Conservation (phyloP, 192 early-diverging fungal species). For the Coemansia sp. region DNA sequence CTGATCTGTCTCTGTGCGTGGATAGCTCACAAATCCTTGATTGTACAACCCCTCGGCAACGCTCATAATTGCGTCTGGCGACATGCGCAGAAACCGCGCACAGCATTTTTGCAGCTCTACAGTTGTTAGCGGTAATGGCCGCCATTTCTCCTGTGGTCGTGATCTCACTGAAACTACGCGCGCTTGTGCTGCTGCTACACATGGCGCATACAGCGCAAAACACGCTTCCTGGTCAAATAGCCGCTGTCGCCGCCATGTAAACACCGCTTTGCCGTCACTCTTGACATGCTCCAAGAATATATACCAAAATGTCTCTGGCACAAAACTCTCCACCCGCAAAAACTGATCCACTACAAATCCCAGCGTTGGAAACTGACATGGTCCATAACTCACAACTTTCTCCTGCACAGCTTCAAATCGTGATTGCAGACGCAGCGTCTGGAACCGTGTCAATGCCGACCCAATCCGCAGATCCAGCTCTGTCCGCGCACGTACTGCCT, state of each 20-base stretch:
- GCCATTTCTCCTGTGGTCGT: constrained; percentile 80
- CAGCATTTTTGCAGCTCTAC: constrained; percentile 89
- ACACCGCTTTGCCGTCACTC: constrained; percentile 57
- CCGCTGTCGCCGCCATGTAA: constrained; percentile 71
- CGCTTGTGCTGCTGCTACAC: constrained; percentile 62
- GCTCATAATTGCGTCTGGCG: constrained; percentile 78
- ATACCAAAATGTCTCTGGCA: constrained; percentile 90
- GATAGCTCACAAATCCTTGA: constrained; percentile 89
- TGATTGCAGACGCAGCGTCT: constrained; percentile 68
- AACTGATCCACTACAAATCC: constrained; percentile 94
- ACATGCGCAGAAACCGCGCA: constrained; percentile 66
- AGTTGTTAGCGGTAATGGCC: constrained; percentile 90
- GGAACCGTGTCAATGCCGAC: constrained; percentile 89
- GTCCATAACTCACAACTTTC: constrained; percentile 82
- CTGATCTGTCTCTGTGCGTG: constrained; percentile 94
- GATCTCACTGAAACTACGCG: constrained; percentile 60
- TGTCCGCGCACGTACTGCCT: constrained; percentile 77
- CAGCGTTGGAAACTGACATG: constrained; percentile 95
- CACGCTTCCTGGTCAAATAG: constrained; percentile 77
- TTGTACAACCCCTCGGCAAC: constrained; percentile 89
- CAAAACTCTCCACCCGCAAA: constrained; percentile 71
- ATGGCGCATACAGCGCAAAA: constrained; percentile 72
- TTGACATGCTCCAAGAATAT: constrained; percentile 65
- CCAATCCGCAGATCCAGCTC: constrained; percentile 94
- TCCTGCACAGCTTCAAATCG: constrained; percentile 59